Conservation (phyloP, 2,329 filamentous ascomycete genomes). For the Chaetomiaceae sp. region DNA sequence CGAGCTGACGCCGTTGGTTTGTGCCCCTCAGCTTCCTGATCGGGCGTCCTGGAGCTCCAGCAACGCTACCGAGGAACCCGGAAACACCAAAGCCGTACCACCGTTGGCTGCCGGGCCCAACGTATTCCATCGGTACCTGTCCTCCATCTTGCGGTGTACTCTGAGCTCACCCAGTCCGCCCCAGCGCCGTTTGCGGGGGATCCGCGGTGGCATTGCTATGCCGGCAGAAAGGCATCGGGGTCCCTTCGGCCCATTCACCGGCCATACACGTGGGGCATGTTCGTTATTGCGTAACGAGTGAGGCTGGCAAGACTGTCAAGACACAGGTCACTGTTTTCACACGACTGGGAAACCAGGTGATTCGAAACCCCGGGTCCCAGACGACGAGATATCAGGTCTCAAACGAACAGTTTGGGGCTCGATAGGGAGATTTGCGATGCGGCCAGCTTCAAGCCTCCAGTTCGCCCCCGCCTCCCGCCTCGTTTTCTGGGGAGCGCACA, state of each 20-base stretch:
- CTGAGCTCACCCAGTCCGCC: neutral
- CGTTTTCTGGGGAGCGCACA: slow-evolving; percentile 10
- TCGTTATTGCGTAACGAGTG: slow-evolving; percentile 3
- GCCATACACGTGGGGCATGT: slow-evolving; percentile 5
- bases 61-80: neutral
- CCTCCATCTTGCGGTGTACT: neutral
- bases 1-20: neutral
- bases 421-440: no score
- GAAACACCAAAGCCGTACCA: neutral
- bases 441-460: no score
- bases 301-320: no score
- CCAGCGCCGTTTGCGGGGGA: slow-evolving; percentile 13
- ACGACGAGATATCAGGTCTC: neutral
- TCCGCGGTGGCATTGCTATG: slow-evolving; percentile 10
- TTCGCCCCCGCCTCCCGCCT: slow-evolving; percentile 8
- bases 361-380: no score
- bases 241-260: slow-evolving; percentile 7
- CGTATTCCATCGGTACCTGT: no score
- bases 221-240: slow-evolving; percentile 4
- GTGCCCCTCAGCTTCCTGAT: slow-evolving; percentile 3
- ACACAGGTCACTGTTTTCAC: no score
- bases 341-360: no score
- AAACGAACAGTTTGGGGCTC: slow-evolving; percentile 5
- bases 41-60: slow-evolving; percentile 1
- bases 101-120: no score